phyloP scores from a whole-genome alignment of 2,329 filamentous ascomycete genomes.

The Hymenoscyphus linearis region DNA sequence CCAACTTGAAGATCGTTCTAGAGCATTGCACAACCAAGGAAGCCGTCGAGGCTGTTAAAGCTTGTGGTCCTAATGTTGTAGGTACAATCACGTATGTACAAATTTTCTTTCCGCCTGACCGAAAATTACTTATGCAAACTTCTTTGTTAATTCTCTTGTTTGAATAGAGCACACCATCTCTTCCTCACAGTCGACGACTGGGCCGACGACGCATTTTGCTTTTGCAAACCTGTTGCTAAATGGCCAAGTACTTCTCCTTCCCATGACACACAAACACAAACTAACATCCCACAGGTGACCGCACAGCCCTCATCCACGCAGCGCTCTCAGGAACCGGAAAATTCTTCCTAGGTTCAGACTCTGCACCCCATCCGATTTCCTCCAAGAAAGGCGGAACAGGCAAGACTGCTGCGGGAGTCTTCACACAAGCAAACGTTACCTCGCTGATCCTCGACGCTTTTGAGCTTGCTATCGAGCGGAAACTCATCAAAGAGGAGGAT shows the following conservation, averaged over 20 bases:
- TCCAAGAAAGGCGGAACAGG: constrained; percentile 54
- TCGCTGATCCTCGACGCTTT: constrained; percentile 60
- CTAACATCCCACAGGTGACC: constrained; percentile 34
- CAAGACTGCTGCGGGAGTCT: constrained; percentile 63
- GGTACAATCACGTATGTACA: constrained; percentile 34
- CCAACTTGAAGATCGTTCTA: constrained; percentile 62
- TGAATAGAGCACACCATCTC: constrained; percentile 22
- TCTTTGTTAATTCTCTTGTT: not conserved
- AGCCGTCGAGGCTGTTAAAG: constrained; percentile 70
- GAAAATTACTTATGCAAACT: not conserved
- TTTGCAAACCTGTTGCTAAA: constrained; percentile 47
- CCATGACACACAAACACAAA: constrained; percentile 41
- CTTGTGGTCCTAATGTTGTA: constrained; percentile 72
- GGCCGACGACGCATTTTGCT: constrained; percentile 56
- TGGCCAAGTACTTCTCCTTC: constrained; percentile 44
- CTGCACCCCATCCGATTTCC: constrained; percentile 55
- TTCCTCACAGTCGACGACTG: constrained; percentile 70
- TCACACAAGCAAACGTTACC: constrained; percentile 68
- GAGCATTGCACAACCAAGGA: constrained; percentile 87
- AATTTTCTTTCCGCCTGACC: not conserved
- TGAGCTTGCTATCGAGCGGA: constrained; percentile 53
- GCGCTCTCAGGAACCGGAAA: constrained; percentile 54
- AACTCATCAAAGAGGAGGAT: constrained; percentile 45
- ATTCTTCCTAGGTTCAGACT: constrained; percentile 64
- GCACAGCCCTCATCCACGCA: not conserved